A percentile compares a stretch with the other conserved stretches of the same genome.
Conservation (phyloP, 2,329 filamentous ascomycete genomes). For the Remersonia thermophila region DNA sequence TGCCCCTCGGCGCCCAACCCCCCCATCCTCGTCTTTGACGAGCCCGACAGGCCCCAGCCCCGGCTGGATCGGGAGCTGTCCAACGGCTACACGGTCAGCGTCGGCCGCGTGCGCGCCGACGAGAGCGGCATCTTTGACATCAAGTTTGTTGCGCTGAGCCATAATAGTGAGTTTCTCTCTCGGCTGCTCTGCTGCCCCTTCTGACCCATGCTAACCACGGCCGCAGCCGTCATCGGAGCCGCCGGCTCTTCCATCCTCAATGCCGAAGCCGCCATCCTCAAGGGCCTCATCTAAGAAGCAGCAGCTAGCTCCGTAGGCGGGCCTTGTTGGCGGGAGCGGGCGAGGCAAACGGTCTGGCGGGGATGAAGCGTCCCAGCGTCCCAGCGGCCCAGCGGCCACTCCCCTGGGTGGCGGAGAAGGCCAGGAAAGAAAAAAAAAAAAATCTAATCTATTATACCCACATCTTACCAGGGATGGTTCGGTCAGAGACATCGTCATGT, state of each 20-base stretch:
- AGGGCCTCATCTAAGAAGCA: conserved; percentile 68
- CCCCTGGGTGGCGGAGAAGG: too few relatives aligned
- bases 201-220: conserved; percentile 2
- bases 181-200: too few relatives aligned
- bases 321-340: too few relatives aligned
- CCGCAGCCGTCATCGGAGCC: conserved; percentile 72
- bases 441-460: too few relatives aligned
- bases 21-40: conserved; percentile 80
- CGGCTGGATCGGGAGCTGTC: conserved; percentile 77
- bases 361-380: too few relatives aligned
- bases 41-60: conserved; percentile 82
- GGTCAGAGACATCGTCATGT: too few relatives aligned
- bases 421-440: too few relatives aligned
- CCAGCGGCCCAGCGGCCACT: too few relatives aligned
- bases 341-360: too few relatives aligned
- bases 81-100: conserved; percentile 79
- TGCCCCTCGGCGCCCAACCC: conserved; percentile 75
- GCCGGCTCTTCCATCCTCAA: conserved; percentile 95
- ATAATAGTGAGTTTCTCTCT: conserved; percentile 44
- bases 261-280: conserved; percentile 80
- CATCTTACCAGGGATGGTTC: too few relatives aligned
- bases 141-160: conserved; percentile 86
- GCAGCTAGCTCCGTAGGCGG: too few relatives aligned
- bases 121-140: conserved; percentile 84
- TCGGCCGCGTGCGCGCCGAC: conserved; percentile 76